These are phyloP conservation scores for Phytopythium delawarense DNA, from an alignment of 352 stramenopile genomes.

Conservation along the genomic window DNA sequence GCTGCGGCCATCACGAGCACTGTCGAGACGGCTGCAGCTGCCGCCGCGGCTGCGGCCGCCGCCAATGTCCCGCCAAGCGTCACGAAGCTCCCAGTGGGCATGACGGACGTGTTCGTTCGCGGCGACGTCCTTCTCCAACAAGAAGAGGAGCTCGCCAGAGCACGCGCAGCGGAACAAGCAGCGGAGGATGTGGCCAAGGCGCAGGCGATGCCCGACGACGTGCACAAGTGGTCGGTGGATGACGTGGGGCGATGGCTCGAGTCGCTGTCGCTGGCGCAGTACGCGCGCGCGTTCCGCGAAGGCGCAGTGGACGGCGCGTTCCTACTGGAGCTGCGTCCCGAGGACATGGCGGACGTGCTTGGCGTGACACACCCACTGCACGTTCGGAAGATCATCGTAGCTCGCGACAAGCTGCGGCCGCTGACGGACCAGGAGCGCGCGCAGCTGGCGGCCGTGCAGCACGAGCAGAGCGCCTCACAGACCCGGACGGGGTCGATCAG, in stretches of 20 bases:
- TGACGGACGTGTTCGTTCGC: constrained; percentile 25
- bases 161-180: constrained; percentile 56
- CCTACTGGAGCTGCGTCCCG: constrained; percentile 88
- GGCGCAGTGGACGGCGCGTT: constrained; percentile 91
- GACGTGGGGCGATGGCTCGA: constrained; percentile 92
- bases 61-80: constrained; percentile 83
- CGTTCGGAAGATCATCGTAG: constrained; percentile 86
- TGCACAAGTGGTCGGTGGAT: constrained; percentile 85
- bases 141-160: constrained; percentile 48
- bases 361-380: constrained; percentile 91
- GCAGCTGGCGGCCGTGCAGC: constrained; percentile 59
- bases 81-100: constrained; percentile 52
- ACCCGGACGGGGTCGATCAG: constrained; percentile 16
- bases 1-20: constrained; percentile 81
- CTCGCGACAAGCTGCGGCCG: constrained; percentile 86
- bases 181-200: constrained; percentile 36
- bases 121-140: constrained; percentile 46
- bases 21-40: constrained; percentile 84
- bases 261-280: constrained; percentile 86
- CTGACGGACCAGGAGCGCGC: constrained; percentile 66
- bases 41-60: constrained; percentile 78
- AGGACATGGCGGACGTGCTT: constrained; percentile 90
- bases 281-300: constrained; percentile 89
- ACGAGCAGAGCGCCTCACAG: constrained; percentile 39
- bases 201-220: constrained; percentile 66